phyloP scores from a whole-genome alignment of 352 stramenopile species.

The Globisporangium recalcitrans region DNA sequence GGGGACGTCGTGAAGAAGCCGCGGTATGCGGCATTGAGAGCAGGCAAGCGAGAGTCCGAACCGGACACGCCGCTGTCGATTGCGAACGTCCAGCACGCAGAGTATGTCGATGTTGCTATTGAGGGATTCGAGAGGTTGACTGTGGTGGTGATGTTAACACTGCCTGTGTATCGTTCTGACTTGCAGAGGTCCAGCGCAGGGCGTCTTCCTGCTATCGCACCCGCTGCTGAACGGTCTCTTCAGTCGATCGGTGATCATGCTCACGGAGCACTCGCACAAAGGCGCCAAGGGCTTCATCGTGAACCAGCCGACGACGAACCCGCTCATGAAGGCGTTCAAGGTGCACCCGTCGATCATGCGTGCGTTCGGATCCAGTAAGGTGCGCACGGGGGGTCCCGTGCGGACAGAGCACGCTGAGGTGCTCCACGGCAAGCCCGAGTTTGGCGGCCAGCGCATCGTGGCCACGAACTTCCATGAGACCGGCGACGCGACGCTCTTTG shows the following conservation, averaged over 20 bases:
- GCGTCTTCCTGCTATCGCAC: constrained; percentile 72
- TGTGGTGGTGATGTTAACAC: background rate
- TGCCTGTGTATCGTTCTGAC: background rate
- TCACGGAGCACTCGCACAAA: constrained; percentile 58
- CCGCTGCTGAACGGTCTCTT: constrained; percentile 70
- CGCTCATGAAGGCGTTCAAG: constrained; percentile 51
- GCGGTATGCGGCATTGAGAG: constrained; percentile 1
- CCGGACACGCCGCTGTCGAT: constrained; percentile 13
- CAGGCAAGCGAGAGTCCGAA: background rate
- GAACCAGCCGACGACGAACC: constrained; percentile 53
- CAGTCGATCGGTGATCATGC: constrained; percentile 61
- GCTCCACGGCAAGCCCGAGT: constrained; percentile 22
- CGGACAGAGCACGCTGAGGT: constrained; percentile 61
- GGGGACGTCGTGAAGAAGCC: background rate
- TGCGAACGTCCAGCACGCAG: constrained; percentile 32
- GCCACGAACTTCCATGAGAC: constrained; percentile 39
- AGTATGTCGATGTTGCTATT: constrained; percentile 27
- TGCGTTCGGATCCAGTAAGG: constrained; percentile 54
- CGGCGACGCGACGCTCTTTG: constrained; percentile 48
- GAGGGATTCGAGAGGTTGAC: background rate
- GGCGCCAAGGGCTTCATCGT: constrained; percentile 73
- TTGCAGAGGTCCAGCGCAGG: constrained; percentile 31
- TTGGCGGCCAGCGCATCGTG: constrained; percentile 53
- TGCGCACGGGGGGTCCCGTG: constrained; percentile 60
- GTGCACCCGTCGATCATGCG: constrained; percentile 52